These are phyloP conservation scores for Debaryomyces singareniensis DNA, from an alignment of 1,139 yeast species.

Conservation along the genomic window DNA sequence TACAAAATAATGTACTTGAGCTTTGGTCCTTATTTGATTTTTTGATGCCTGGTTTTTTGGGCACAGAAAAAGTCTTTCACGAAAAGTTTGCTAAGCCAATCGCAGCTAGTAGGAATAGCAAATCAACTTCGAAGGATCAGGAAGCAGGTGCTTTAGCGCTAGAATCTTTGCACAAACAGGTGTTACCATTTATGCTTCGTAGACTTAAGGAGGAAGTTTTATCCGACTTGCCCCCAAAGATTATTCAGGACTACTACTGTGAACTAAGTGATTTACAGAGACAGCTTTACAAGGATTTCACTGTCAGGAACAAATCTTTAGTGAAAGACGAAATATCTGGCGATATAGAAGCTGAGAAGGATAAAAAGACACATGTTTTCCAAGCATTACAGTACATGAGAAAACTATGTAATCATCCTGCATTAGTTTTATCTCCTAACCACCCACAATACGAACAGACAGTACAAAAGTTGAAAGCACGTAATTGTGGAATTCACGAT, in stretches of 20 bases:
- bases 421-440: constrained; percentile 75
- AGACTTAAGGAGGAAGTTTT: constrained; percentile 94
- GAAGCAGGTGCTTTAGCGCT: constrained; percentile 96
- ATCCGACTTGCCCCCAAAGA: constrained; percentile 95
- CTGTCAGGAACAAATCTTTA: constrained; percentile 72
- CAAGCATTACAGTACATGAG: constrained; percentile 98
- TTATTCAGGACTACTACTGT: constrained; percentile 96
- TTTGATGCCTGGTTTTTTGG: constrained; percentile 97
- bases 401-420: constrained; percentile 94
- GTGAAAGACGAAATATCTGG: constrained; percentile 60
- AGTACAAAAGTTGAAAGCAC: constrained; percentile 48
- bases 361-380: constrained; percentile 85
- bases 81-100: constrained; percentile 97
- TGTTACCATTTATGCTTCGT: constrained; percentile 90
- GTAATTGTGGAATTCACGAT: constrained; percentile 57
- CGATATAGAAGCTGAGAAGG: constrained; percentile 31
- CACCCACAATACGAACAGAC: constrained; percentile 82
- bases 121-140: constrained; percentile 88
- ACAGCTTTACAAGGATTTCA: constrained; percentile 82
- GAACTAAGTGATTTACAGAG: constrained; percentile 89
- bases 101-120: constrained; percentile 87
- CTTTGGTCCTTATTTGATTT: constrained; percentile 97
- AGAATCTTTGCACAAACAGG: constrained; percentile 95
- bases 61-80: constrained; percentile 90
- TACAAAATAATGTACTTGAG: constrained; percentile 93